These are phyloP conservation scores for Digitaria exilis DNA, from an alignment of 202 grass and related monocot genomes.

Conservation along the genomic window DNA sequence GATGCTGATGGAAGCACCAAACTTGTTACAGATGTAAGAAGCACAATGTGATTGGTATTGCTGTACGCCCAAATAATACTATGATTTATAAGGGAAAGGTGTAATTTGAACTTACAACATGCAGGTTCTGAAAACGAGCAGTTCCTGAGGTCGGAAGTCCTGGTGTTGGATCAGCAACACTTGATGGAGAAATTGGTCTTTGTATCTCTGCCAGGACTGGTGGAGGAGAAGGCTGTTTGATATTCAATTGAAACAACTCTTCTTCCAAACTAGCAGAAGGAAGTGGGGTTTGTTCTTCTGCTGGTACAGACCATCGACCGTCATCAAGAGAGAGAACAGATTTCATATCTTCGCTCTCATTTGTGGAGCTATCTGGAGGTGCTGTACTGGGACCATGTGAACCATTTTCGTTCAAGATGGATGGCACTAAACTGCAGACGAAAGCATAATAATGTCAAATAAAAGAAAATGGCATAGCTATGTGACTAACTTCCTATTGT, in stretches of 20 bases:
- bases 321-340: constrained; percentile 97
- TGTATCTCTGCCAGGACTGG: constrained; percentile 83
- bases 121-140: constrained; percentile 75
- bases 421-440: constrained; percentile 59
- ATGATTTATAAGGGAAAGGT: constrained; percentile 22
- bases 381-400: constrained; percentile 41
- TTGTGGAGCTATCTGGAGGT: constrained; percentile 46
- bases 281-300: constrained; percentile 48
- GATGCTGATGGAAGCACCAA: constrained; percentile 30
- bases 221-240: constrained; percentile 89
- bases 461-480: constrained; percentile 1
- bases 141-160: constrained; percentile 63
- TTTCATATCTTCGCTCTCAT: constrained; percentile 75
- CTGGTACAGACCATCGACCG: constrained; percentile 75
- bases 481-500: neutral
- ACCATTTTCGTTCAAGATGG: constrained; percentile 63
- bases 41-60: constrained; percentile 12
- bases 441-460: constrained; percentile 28
- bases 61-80: constrained; percentile 10
- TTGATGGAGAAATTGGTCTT: constrained; percentile 74
- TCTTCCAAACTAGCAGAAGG: constrained; percentile 59
- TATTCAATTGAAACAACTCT: constrained; percentile 68
- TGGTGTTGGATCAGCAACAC: constrained; percentile 89
- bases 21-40: constrained; percentile 29
- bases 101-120: constrained; percentile 93